Conservation (phyloP, 139 green algal species). For the Picochlorum sp. region DNA sequence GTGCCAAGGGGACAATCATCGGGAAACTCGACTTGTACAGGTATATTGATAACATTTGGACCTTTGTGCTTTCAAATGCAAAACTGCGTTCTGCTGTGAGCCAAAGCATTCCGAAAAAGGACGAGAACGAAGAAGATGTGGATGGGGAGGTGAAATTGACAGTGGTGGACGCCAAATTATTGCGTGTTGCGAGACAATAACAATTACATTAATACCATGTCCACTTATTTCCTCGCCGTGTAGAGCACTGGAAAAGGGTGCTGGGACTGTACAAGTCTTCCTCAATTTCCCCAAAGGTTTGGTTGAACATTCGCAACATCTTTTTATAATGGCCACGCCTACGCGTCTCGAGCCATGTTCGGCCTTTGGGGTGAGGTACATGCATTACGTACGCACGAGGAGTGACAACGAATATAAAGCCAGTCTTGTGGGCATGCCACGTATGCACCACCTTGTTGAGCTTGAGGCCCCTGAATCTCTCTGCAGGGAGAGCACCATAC, state of each 20-base stretch:
- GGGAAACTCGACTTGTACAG: constrained; percentile 46
- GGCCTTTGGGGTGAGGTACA: constrained; percentile 16
- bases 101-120: constrained; percentile 7
- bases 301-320: constrained; percentile 21
- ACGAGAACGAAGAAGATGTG: constrained; percentile 21
- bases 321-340: constrained; percentile 25
- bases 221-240: constrained; percentile 3
- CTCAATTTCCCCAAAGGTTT: constrained; percentile 16
- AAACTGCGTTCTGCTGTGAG: constrained; percentile 17
- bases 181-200: not conserved
- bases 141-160: constrained; percentile 21
- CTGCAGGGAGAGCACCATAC: not conserved
- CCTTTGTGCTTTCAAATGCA: constrained; percentile 35
- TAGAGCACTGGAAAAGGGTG: constrained; percentile 13
- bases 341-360: constrained; percentile 19
- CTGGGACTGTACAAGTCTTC: constrained; percentile 17
- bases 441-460: constrained; percentile 23
- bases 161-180: constrained; percentile 24
- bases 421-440: constrained; percentile 24
- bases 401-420: constrained; percentile 20
- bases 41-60: constrained; percentile 49
- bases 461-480: constrained; percentile 36
- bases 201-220: not conserved
- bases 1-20: constrained; percentile 23
- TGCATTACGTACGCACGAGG: constrained; percentile 26